These are phyloP conservation scores for Malbranchea cinnamomea DNA, from an alignment of 2,329 filamentous ascomycete species.

Conservation along the genomic window DNA sequence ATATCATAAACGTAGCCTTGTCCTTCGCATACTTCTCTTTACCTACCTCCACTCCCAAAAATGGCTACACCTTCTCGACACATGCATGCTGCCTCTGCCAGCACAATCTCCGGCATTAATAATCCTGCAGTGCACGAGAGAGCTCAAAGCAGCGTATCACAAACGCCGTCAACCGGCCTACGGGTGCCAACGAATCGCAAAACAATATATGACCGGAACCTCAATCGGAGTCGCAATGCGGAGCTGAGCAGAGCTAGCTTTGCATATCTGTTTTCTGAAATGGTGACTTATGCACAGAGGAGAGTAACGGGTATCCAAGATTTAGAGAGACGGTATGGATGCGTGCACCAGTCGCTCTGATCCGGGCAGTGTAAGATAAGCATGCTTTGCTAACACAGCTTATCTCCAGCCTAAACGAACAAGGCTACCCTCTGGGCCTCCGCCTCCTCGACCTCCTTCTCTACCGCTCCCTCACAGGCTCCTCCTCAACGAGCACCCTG, in stretches of 20 bases:
- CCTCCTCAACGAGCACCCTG: slow-evolving; percentile 69
- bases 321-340: slow-evolving; percentile 65
- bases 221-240: slow-evolving; percentile 75
- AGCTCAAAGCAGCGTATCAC: slow-evolving; percentile 7
- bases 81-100: slow-evolving; percentile 9
- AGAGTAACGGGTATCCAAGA: slow-evolving; percentile 86
- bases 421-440: slow-evolving; percentile 86
- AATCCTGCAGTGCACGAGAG: not conserved
- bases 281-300: slow-evolving; percentile 88
- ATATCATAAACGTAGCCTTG: no score
- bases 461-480: slow-evolving; percentile 66
- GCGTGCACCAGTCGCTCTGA: slow-evolving; percentile 1
- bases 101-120: slow-evolving; percentile 5
- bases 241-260: slow-evolving; percentile 90
- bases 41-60: not conserved
- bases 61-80: slow-evolving; percentile 7
- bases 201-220: slow-evolving; percentile 91
- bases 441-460: slow-evolving; percentile 91
- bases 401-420: slow-evolving; percentile 57
- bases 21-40: not conserved
- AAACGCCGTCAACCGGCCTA: slow-evolving; percentile 38
- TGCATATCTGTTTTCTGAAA: slow-evolving; percentile 89
- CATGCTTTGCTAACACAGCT: not conserved
- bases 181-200: slow-evolving; percentile 87
- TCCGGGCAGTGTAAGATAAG: no score